These are phyloP conservation scores for Alternaria sp. DNA, from an alignment of 2,329 filamentous ascomycete genomes.

Conservation along the genomic window DNA sequence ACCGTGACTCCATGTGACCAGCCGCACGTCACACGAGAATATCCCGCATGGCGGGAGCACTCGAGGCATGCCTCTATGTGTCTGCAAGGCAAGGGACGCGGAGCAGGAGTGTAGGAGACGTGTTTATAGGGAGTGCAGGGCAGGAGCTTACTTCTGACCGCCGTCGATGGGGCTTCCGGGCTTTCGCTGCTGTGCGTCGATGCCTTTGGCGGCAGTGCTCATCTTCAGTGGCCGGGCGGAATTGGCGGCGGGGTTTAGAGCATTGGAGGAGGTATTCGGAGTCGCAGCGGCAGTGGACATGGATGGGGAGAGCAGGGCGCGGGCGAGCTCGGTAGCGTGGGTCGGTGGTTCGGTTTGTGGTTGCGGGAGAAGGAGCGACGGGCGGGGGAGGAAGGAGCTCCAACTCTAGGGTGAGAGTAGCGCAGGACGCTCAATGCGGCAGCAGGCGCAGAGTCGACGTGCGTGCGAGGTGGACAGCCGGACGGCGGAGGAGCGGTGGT, in stretches of 20 bases:
- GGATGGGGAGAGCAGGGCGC: conserved; percentile 26
- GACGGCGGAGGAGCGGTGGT: conserved; percentile 27
- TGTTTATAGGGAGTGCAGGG: background rate
- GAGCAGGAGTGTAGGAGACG: background rate
- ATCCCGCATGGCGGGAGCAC: conserved; percentile 18
- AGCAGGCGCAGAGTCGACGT: conserved; percentile 14
- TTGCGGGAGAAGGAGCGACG: conserved; percentile 23
- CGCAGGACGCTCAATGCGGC: conserved; percentile 35
- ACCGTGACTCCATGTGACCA: conserved; percentile 45
- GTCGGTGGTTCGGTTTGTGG: conserved; percentile 10
- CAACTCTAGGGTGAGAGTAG: conserved; percentile 25
- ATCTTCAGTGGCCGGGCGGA: conserved; percentile 56
- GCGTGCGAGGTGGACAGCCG: conserved; percentile 20
- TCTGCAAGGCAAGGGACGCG: background rate
- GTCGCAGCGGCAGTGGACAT: conserved; percentile 44
- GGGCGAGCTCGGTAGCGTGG: conserved; percentile 20
- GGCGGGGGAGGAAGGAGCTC: conserved; percentile 21
- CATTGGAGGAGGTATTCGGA: conserved; percentile 43
- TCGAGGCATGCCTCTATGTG: conserved; percentile 23
- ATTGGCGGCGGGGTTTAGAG: conserved; percentile 43
- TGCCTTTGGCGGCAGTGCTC: conserved; percentile 56
- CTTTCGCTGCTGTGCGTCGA: conserved; percentile 60
- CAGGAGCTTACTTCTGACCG: conserved; percentile 58
- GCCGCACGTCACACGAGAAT: conserved; percentile 39
- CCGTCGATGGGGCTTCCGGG: conserved; percentile 62